phyloP scores from a whole-genome alignment of 441 rosid genomes.

The Bruguiera hainesii region DNA sequence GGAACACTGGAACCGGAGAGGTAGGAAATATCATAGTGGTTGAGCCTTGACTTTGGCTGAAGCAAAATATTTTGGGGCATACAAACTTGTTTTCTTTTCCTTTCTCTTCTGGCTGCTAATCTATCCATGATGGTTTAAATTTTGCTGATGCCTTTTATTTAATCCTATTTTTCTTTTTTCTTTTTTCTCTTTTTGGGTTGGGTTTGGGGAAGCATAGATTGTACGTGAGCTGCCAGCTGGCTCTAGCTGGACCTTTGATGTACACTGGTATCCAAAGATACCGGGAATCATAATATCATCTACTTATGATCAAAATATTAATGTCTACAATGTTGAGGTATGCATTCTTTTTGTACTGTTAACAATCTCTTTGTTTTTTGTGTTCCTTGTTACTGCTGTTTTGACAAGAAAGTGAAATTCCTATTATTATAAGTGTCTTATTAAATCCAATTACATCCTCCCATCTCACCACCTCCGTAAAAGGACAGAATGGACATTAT shows the following conservation, averaged over 20 bases:
- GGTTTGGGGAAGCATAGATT: slow-evolving; percentile 44
- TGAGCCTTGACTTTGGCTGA: background rate
- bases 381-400: background rate
- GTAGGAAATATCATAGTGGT: slow-evolving; percentile 33
- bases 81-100: background rate
- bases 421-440: too few species aligned
- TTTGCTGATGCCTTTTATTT: slow-evolving; percentile 10
- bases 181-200: too few species aligned
- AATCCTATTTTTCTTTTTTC: too few species aligned
- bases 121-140: slow-evolving; percentile 11
- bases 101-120: slow-evolving; percentile 1
- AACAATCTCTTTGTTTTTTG: background rate
- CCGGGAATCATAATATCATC: slow-evolving; percentile 98
- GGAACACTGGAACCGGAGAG: slow-evolving; percentile 93
- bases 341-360: background rate
- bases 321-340: slow-evolving; percentile 97
- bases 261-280: slow-evolving; percentile 96
- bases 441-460: too few species aligned
- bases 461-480: too few species aligned
- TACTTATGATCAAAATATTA: slow-evolving; percentile 97
- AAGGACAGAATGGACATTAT: too few species aligned
- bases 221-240: slow-evolving; percentile 93
- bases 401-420: background rate
- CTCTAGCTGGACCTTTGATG: slow-evolving; percentile 97
- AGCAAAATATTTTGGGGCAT: background rate